Evolutionary conservation across 2,329 filamentous ascomycete species (phyloP), one percentile per base, ranked within the genome.

Genomic region (Colletotrichum viniferum): DNA sequence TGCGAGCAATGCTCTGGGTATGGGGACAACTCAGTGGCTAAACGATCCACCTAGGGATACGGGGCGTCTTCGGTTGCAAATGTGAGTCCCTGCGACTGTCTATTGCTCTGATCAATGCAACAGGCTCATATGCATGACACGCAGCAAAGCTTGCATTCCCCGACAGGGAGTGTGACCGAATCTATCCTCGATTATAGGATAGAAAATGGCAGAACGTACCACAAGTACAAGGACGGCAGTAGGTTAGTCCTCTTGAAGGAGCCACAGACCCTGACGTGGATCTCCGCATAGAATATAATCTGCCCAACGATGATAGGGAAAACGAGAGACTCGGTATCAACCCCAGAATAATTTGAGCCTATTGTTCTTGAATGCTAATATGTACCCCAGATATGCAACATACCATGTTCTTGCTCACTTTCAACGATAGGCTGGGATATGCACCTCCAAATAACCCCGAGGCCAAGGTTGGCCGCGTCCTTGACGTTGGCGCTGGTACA

Each of bases 401-500:
- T 69, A 79, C 84, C 26, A 73, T 85, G 0, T 83, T 83, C 34
- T 28, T 77, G 0, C 77, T 85, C 5, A 85, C 83, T 0, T 79
- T 84, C 14, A 78, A 81, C 1, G 79, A 79, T 6, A 82, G 80
- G 32, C 78, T 85, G 0, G 81, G 77, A 13, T 63, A 79, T 0
- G 78, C 78, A 2, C 84, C 84, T 0, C 69, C 77, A 4, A 79
- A 74, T 10, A 66, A 74, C 4, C 74, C 80, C 3, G 79, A 52
- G 5, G 77, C 77, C 1, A 63, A 52, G 16, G 70, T 82, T 9
- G 62, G 76, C 3, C 80, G 79, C 2, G 81, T 85, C 7, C 80
- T 90, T 3, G 88, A 90, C 77, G 78, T 88, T 28, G 87, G 87
- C 9, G 87, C 86, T 1, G 88, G 88, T 0, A 89, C 87, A 7